Evolutionary conservation across 805 yeast genomes (phyloP).

Genomic region (Zygoascus bituminiphila): DNA sequence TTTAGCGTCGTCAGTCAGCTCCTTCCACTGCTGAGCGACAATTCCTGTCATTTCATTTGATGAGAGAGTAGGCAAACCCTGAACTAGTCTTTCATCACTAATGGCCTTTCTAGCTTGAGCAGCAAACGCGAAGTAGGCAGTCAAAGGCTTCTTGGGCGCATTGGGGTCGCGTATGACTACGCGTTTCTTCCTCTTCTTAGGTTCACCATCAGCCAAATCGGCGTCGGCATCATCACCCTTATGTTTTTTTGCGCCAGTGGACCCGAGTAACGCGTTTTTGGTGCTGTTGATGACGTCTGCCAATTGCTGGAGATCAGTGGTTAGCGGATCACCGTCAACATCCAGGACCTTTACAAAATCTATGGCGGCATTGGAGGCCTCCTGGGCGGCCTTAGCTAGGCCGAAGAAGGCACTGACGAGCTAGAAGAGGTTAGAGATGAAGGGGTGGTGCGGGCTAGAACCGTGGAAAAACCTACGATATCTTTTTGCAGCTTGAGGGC

Average conservation of each 20-base stretch:
- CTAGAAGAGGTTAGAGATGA: constrained; percentile 25
- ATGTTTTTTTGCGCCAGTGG: background rate
- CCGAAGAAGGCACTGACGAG: constrained; percentile 74
- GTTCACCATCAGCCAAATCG: background rate
- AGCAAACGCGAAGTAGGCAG: constrained; percentile 75
- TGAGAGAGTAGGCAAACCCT: constrained; percentile 54
- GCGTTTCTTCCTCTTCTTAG: constrained; percentile 42
- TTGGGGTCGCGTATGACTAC: constrained; percentile 56
- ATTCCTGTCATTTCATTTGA: constrained; percentile 73
- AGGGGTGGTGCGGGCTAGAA: background rate
- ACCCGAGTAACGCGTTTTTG: constrained; percentile 19
- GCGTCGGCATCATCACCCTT: constrained; percentile 1
- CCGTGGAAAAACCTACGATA: constrained; percentile 25
- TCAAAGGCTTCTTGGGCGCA: constrained; percentile 92
- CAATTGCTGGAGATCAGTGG: constrained; percentile 35
- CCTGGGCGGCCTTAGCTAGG: constrained; percentile 78
- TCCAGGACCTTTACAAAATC: constrained; percentile 56
- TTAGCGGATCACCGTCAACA: constrained; percentile 39
- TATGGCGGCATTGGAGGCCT: constrained; percentile 72
- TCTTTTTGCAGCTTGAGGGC: constrained; percentile 27
- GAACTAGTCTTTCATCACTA: constrained; percentile 54
- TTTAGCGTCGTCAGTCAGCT: constrained; percentile 59
- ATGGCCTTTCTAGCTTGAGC: constrained; percentile 64
- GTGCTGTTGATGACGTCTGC: constrained; percentile 21
- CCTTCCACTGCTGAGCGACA: constrained; percentile 74